A percentile compares a stretch with the other conserved stretches of the same genome.
These are phyloP conservation scores for Medicago truncatula DNA, from an alignment of 306 rosid genomes.

Conservation along the genomic window DNA sequence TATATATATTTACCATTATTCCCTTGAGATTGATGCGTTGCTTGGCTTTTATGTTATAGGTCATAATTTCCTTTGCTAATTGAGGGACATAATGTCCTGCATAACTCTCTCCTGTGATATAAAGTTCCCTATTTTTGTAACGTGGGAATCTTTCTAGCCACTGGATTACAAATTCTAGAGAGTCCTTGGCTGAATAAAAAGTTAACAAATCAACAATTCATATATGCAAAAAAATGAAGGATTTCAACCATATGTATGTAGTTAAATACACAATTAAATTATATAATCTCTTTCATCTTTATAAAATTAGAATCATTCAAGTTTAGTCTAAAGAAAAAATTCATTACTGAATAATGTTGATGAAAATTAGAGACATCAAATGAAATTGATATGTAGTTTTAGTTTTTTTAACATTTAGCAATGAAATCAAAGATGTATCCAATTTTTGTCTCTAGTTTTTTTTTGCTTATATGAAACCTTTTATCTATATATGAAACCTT, in stretches of 20 bases:
- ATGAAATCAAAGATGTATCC: no score
- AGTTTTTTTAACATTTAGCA: no score
- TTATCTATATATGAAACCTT: no score
- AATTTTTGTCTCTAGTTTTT: no score
- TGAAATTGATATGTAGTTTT: no score
- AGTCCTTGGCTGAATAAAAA: conserved; percentile 69
- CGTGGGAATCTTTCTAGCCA: conserved; percentile 91
- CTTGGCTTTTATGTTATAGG: conserved; percentile 58
- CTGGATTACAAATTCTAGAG: conserved; percentile 69
- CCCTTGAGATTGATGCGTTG: conserved; percentile 81
- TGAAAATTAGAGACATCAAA: no score
- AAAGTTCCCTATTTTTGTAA: conserved; percentile 72
- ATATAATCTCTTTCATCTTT: not conserved
- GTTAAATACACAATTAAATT: not conserved
- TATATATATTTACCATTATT: conserved; percentile 63
- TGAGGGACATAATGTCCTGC: conserved; percentile 99
- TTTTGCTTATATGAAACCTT: no score
- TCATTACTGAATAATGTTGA: no score
- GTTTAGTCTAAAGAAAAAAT: no score
- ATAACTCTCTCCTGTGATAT: conserved; percentile 92
- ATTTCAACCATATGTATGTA: not conserved
- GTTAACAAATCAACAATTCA: conserved; percentile 15
- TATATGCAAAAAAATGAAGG: not conserved
- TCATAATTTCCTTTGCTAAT: conserved; percentile 73
- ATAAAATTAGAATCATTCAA: no score